Base-by-base conservation (phyloP, 352 stramenopile genomes). In the Phytopythium boreale region DNA sequence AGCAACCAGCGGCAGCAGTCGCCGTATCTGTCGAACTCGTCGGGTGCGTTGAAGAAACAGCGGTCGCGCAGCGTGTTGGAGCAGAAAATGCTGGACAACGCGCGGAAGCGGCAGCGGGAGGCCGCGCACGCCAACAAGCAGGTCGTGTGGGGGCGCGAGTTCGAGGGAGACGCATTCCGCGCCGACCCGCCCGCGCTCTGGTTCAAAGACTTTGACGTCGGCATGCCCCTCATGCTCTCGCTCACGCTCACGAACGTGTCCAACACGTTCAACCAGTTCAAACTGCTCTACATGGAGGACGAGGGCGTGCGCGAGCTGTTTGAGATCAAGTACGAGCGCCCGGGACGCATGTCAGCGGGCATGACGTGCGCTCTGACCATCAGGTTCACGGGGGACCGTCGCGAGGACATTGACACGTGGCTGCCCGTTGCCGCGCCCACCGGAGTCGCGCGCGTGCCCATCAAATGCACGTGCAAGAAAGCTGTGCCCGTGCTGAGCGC, bases 261-360 rank as follows among this genome's bases (percentile, higher is more conserved):
- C 0, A 90, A 95, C 46, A 96, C 89, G 0, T 97, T 98, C 66
- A 97, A 97, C 72, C 86, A 89, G 43, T 97, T 98, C 68, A 93
- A 93, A 39, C 58, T 97, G 10, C 69, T 97, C 1, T 68, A 81
- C 0, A 69, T 98, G 51, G 71, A 82, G 19, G 63, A 75, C 20
- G 83, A 94, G 36, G 63, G 84, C 9, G 66, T 97, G 19, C 72
- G 74, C 17, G 86, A 97, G 43, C 88, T 90, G 27, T 98, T 98
- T 56, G 84, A 95, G n/a, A 76, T 98, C 27, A 65, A 67, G 24
- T 98, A 95, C 55, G 76, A 92, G 14, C 84, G 84, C 27, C 93
- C 91, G 2, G 92, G 93, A 5, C 72, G 93, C 0, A 96, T 98
- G 89, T 95, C 85, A 0, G 93, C 92, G 7, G 93, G 91, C 15